phyloP scores from a whole-genome alignment of 257 asterid genomes.

The Solanum piurae region DNA sequence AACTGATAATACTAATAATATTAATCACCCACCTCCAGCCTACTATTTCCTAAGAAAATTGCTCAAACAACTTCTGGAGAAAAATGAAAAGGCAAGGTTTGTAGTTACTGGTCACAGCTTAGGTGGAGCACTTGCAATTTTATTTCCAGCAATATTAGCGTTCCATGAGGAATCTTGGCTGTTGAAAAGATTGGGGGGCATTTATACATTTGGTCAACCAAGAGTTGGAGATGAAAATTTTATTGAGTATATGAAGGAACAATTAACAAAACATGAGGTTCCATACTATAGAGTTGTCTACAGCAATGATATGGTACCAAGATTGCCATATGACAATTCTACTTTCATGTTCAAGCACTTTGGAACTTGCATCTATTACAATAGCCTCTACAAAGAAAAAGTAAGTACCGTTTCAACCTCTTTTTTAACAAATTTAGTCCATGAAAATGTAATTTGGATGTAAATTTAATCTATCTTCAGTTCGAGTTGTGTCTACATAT shows the following conservation, averaged over 20 bases:
- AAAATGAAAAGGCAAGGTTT: conserved; percentile 9
- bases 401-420: conserved; percentile 2
- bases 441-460: background rate
- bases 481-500: background rate
- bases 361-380: conserved; percentile 38
- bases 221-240: conserved; percentile 50
- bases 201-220: conserved; percentile 68
- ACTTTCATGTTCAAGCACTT: conserved; percentile 50
- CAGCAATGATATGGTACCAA: conserved; percentile 42
- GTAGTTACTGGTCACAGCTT: conserved; percentile 60
- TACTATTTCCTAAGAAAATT: conserved; percentile 27
- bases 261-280: conserved; percentile 9
- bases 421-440: background rate
- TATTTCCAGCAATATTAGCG: conserved; percentile 41
- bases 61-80: conserved; percentile 6
- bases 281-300: conserved; percentile 50
- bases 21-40: conserved; percentile 2
- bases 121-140: conserved; percentile 59
- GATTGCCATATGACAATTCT: conserved; percentile 35
- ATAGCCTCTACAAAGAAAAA: conserved; percentile 37
- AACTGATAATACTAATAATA: background rate
- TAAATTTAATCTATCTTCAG: background rate
- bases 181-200: conserved; percentile 30
- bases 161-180: conserved; percentile 21
- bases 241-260: conserved; percentile 25